Base-by-base conservation (phyloP, 148 eudicot genomes). In the Rhododendron henanense region DNA sequence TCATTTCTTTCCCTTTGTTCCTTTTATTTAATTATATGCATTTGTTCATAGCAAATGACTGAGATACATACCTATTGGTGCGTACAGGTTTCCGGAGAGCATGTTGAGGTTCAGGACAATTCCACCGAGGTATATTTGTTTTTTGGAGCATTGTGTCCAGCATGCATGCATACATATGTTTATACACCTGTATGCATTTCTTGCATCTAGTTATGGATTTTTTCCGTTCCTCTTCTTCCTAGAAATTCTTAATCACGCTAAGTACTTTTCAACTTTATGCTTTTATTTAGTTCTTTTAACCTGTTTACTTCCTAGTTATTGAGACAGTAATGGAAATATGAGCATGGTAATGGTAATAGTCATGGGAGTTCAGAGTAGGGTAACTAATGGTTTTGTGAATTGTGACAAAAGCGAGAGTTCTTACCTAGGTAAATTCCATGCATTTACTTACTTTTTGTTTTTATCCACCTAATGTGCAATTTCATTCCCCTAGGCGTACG, bases 71-170 rank as follows among this genome's bases (percentile, higher is more conserved):
- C 23, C 4, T 57, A 35, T 81, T 39, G 84, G 31, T 86, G 51
- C 13, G 14, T 85, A 69, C 86, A 92, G 92, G 88, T 81, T 41
- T 63, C 90, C 61, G 86, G 89, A 85, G 77, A 84, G 31, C 85
- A 78, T 81, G 85, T 71, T 50, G 91, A 84, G 3, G 83, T 88
- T 67, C 90, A 86, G 31, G 92, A 89, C n/a, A 87, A 81, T 81
- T 83, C 87, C 28, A 37, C 85, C 1, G 90, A 92, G 92, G 94
- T 92, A 59, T 78, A n/a, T 39, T 77, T 33, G 6, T 33, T 44
- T 23, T 78, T 61, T 41, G 21, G 74, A 67, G 31, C 71, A n/a
- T 65, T n/a, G 71, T 65, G 28, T 65, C 71, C 11, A 23, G 11
- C 31, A 63, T 8, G 31, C 4, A 21, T 23, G 28, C 71, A 63